Conservation (phyloP, 306 rosid species). For the Trifolium dubium region DNA sequence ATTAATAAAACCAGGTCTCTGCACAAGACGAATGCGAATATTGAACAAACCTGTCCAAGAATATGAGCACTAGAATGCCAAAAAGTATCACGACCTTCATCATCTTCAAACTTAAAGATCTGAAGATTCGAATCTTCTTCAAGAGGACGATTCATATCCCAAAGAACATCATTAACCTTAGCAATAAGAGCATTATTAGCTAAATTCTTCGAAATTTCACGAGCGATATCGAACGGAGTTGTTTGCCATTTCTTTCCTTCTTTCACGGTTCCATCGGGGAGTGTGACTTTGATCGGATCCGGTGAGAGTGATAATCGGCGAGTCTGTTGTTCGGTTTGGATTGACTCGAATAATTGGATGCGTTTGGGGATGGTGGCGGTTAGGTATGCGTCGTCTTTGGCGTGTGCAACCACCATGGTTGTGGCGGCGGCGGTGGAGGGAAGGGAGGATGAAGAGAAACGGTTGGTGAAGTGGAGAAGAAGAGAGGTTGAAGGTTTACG, state of each 20-base stretch:
- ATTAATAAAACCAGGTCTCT: too few relatives aligned
- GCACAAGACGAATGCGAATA: too few relatives aligned
- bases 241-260: slow-evolving; percentile 79
- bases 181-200: slow-evolving; percentile 81
- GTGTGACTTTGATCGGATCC: slow-evolving; percentile 81
- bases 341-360: slow-evolving; percentile 58
- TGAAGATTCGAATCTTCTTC: slow-evolving; percentile 73
- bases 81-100: slow-evolving; percentile 93
- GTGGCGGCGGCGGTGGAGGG: slow-evolving; percentile 34
- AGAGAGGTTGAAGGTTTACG: slow-evolving; percentile 45
- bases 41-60: slow-evolving; percentile 75
- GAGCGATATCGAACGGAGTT: slow-evolving; percentile 79
- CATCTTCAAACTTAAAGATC: slow-evolving; percentile 72
- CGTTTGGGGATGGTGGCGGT: slow-evolving; percentile 62
- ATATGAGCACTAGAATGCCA: slow-evolving; percentile 99
- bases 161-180: slow-evolving; percentile 78
- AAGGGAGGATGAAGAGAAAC: slow-evolving; percentile 29
- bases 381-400: slow-evolving; percentile 79
- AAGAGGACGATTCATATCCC: slow-evolving; percentile 89
- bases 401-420: slow-evolving; percentile 53
- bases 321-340: slow-evolving; percentile 54
- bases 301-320: slow-evolving; percentile 62
- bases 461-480: slow-evolving; percentile 19
- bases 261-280: slow-evolving; percentile 72
- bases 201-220: slow-evolving; percentile 76